A percentile compares a stretch with the other conserved stretches of the same genome.
phyloP scores from a whole-genome alignment of 495 filamentous ascomycete genomes.

The Annulohypoxylon moriforme region DNA sequence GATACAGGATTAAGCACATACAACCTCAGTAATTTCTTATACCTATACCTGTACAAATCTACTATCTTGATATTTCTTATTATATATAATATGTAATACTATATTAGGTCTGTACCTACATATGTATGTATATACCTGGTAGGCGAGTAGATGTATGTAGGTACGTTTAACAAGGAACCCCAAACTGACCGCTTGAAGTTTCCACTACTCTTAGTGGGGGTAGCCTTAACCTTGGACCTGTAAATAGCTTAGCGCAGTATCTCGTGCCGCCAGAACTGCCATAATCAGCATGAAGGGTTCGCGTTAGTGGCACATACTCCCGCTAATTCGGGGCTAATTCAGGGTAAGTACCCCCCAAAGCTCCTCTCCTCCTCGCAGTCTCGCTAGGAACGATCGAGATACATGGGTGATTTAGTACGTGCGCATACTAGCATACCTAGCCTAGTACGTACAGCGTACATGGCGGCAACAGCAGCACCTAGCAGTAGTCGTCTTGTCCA shows the following conservation, averaged over 20 bases:
- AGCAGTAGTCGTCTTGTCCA: slow-evolving; percentile 29
- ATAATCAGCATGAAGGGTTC: slow-evolving; percentile 45
- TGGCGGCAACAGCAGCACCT: not conserved
- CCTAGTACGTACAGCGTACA: slow-evolving; percentile 9
- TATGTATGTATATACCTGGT: too few relatives aligned
- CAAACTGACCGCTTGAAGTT: slow-evolving; percentile 49
- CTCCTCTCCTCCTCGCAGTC: not conserved
- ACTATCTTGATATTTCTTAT: not conserved
- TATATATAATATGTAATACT: not conserved
- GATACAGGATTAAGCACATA: too few relatives aligned
- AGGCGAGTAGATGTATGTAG: not conserved
- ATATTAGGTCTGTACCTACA: not conserved
- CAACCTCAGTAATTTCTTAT: slow-evolving; percentile 7
- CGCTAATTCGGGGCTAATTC: slow-evolving; percentile 35
- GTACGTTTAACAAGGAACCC: slow-evolving; percentile 33
- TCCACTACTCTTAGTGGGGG: slow-evolving; percentile 40
- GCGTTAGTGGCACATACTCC: slow-evolving; percentile 38
- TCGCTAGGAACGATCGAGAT: slow-evolving; percentile 31
- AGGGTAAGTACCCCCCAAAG: slow-evolving; percentile 13
- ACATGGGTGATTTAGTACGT: not conserved
- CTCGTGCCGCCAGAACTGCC: slow-evolving; percentile 33
- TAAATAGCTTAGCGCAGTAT: slow-evolving; percentile 34
- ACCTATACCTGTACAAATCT: not conserved
- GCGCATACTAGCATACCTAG: not conserved
- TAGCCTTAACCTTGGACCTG: slow-evolving; percentile 12